Conservation (phyloP, 208 protist species). For the Entamoeba invadens region DNA sequence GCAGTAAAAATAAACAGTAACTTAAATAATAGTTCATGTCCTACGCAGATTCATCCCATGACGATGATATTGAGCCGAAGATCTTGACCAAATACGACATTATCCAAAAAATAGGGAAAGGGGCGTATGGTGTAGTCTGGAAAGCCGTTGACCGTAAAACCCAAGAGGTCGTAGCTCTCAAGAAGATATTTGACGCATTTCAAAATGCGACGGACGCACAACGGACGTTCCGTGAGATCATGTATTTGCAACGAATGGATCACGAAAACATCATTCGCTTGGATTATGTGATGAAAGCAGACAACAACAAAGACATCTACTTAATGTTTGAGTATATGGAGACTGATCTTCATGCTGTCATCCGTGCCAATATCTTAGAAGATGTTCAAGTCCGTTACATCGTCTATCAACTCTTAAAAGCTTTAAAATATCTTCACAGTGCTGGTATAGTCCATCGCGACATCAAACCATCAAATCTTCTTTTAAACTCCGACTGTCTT, state of each 20-base stretch:
- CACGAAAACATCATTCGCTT: conserved; percentile 52
- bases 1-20: no score
- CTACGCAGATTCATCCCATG: no score
- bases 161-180: conserved; percentile 44
- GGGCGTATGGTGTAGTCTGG: conserved; percentile 28
- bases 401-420: conserved; percentile 49
- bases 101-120: conserved; percentile 13
- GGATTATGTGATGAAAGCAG: conserved; percentile 50
- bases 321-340: conserved; percentile 60
- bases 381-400: conserved; percentile 56
- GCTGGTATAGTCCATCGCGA: conserved; percentile 65
- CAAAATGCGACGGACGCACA: conserved; percentile 54
- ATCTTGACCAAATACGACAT: conserved; percentile 23
- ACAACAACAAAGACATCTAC: conserved; percentile 56
- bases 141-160: conserved; percentile 20
- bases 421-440: conserved; percentile 43
- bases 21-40: no score
- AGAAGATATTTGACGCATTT: conserved; percentile 60
- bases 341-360: conserved; percentile 66
- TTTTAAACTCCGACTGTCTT: conserved; percentile 73
- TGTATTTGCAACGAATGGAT: conserved; percentile 44
- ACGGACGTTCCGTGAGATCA: conserved; percentile 55
- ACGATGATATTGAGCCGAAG: conserved; percentile 8
- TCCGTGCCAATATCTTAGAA: conserved; percentile 81
- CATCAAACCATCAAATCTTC: conserved; percentile 80